Percentiles rank a stretch among this genome's conserved stretches.
phyloP scores from a whole-genome alignment of 1,284 basidiomycete genomes.

The Papiliotrema fonsecae region DNA sequence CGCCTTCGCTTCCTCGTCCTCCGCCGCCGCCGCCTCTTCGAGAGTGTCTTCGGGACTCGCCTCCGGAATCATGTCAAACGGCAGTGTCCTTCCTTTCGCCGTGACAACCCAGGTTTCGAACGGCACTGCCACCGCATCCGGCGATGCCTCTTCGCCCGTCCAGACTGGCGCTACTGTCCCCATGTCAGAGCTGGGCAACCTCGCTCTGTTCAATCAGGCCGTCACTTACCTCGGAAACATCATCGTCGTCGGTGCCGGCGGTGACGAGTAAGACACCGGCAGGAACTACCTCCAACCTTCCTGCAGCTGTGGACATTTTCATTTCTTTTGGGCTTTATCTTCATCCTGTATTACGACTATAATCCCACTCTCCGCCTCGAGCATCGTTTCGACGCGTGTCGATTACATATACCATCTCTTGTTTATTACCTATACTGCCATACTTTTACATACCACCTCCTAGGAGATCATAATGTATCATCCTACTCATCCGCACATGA shows the following conservation, averaged over 20 bases:
- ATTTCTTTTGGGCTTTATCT: not conserved
- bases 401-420: not conserved
- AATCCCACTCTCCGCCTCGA: not conserved
- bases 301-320: too few relatives aligned
- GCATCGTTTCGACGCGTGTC: too few relatives aligned
- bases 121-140: slow-evolving; percentile 3
- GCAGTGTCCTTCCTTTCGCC: slow-evolving; percentile 5
- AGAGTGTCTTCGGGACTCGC: slow-evolving; percentile 5
- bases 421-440: too few relatives aligned
- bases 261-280: not conserved
- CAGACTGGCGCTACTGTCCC: slow-evolving; percentile 3
- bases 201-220: slow-evolving; percentile 32
- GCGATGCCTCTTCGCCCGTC: slow-evolving; percentile 5
- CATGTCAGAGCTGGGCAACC: slow-evolving; percentile 20
- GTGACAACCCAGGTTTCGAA: not conserved
- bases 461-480: too few relatives aligned
- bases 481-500: too few relatives aligned
- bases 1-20: slow-evolving; percentile 1
- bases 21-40: slow-evolving; percentile 8
- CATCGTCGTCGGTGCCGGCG: slow-evolving; percentile 29
- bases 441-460: not conserved
- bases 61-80: too few relatives aligned
- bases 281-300: too few relatives aligned
- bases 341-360: not conserved
- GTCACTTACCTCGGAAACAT: slow-evolving; percentile 37